phyloP scores from a whole-genome alignment of 2,329 filamentous ascomycete genomes.

The Nannizziopsis arthrosporioides region DNA sequence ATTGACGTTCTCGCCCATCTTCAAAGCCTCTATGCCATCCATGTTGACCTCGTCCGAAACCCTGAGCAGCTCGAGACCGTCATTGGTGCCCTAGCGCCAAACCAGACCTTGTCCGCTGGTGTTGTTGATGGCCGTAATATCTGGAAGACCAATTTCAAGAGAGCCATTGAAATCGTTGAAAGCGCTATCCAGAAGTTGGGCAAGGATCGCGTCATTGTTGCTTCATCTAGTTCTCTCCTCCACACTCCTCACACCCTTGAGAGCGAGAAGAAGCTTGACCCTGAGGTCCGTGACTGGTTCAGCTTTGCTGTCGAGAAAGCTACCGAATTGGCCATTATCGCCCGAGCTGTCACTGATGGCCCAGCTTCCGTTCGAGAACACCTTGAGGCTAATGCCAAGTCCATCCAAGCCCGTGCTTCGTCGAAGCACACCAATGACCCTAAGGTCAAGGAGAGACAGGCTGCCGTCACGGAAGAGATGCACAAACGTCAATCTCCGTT shows the following conservation, averaged over 20 bases:
- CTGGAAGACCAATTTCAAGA: constrained; percentile 99
- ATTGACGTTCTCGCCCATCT: constrained; percentile 71
- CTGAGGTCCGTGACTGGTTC: constrained; percentile 95
- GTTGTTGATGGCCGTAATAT: constrained; percentile 98
- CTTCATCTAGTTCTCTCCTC: constrained; percentile 93
- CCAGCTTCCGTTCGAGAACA: constrained; percentile 73
- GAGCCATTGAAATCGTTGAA: constrained; percentile 83
- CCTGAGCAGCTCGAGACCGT: constrained; percentile 92
- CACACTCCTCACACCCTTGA: constrained; percentile 97
- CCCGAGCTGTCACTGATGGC: constrained; percentile 92
- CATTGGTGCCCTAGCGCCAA: constrained; percentile 66
- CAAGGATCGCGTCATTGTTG: constrained; percentile 93
- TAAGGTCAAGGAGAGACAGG: constrained; percentile 91
- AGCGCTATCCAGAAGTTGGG: constrained; percentile 86
- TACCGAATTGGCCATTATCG: constrained; percentile 77
- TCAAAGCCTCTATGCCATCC: constrained; percentile 65
- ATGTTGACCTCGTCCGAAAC: constrained; percentile 94
- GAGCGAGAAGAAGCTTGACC: constrained; percentile 95
- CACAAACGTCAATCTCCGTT: constrained; percentile 92
- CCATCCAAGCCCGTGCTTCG: constrained; percentile 76
- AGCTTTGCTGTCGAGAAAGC: constrained; percentile 95
- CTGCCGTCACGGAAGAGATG: constrained; percentile 68
- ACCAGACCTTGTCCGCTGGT: constrained; percentile 86
- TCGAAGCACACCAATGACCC: constrained; percentile 96
- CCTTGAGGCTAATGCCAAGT: constrained; percentile 95